Conservation (phyloP, 1,284 basidiomycete species). For the Leucoagaricus sp. region DNA sequence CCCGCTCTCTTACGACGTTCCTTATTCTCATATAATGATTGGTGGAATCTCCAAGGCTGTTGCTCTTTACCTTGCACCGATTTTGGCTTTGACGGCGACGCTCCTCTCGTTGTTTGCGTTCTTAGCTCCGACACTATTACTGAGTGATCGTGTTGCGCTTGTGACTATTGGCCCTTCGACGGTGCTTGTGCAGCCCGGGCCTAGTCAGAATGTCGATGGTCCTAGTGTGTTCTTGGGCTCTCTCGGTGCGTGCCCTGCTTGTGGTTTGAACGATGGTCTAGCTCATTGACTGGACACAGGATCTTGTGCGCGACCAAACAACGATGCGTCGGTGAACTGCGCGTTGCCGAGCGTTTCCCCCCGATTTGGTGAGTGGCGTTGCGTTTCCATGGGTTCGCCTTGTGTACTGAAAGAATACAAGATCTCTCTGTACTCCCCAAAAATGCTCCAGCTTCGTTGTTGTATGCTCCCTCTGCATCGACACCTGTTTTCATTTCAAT, state of each 20-base stretch:
- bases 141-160: slow-evolving; percentile 63
- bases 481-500: slow-evolving; percentile 68
- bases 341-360: slow-evolving; percentile 59
- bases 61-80: slow-evolving; percentile 68
- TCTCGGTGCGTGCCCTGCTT: slow-evolving; percentile 49
- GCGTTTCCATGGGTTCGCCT: not conserved
- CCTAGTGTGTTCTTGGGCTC: slow-evolving; percentile 68
- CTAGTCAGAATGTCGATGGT: slow-evolving; percentile 57
- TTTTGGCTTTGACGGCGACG: slow-evolving; percentile 64
- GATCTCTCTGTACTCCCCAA: slow-evolving; percentile 64
- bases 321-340: slow-evolving; percentile 54
- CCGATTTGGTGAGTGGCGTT: slow-evolving; percentile 50
- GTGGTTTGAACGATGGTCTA: not conserved
- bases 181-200: slow-evolving; percentile 42
- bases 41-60: slow-evolving; percentile 68
- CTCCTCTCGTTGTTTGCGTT: slow-evolving; percentile 67
- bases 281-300: slow-evolving; percentile 40
- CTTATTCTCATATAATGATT: slow-evolving; percentile 52
- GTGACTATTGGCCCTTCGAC: slow-evolving; percentile 64
- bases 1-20: slow-evolving; percentile 15
- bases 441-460: slow-evolving; percentile 53
- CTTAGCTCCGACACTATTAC: slow-evolving; percentile 60
- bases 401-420: slow-evolving; percentile 31
- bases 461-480: slow-evolving; percentile 62
- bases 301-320: slow-evolving; percentile 62